Evolutionary conservation across 2,329 filamentous ascomycete species (phyloP).

Genomic region (Phialemonium atrogriseum): DNA sequence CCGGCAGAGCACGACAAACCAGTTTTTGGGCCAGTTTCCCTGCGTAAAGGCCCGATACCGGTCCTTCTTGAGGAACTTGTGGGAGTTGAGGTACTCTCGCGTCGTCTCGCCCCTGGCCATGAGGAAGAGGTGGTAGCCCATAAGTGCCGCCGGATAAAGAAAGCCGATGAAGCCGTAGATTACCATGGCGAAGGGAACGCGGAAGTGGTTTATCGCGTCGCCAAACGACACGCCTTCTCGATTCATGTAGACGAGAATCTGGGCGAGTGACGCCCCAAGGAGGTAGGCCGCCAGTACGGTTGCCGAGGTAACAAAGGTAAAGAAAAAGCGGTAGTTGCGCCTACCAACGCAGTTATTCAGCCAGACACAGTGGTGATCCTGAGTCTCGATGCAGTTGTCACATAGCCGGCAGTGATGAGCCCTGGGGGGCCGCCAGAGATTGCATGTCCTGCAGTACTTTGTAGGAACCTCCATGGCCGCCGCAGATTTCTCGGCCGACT

Average conservation of each 20-base stretch:
- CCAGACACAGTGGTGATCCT: constrained; percentile 98
- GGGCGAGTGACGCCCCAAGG: constrained; percentile 68
- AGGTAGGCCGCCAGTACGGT: constrained; percentile 71
- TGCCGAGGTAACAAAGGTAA: constrained; percentile 76
- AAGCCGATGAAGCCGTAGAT: constrained; percentile 70
- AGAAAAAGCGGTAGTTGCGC: constrained; percentile 97
- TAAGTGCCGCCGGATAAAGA: constrained; percentile 75
- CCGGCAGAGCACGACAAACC: constrained; percentile 70
- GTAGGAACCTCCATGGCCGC: constrained; percentile 96
- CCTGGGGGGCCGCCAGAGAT: constrained; percentile 92
- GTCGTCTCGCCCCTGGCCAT: constrained; percentile 91
- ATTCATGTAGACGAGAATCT: constrained; percentile 65
- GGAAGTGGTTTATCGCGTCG: constrained; percentile 58
- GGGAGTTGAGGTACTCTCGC: constrained; percentile 88
- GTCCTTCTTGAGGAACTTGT: constrained; percentile 90
- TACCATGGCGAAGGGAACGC: constrained; percentile 80
- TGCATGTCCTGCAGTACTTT: constrained; percentile 97
- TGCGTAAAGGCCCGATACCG: constrained; percentile 87
- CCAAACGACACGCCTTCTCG: constrained; percentile 59
- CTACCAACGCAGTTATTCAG: constrained; percentile 96
- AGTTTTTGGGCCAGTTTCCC: constrained; percentile 66
- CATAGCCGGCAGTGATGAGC: constrained; percentile 95
- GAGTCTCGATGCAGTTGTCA: constrained; percentile 94
- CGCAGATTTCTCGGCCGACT: constrained; percentile 63
- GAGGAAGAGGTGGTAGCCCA: constrained; percentile 84